Evolutionary conservation across 371 early-diverging fungal genomes (phyloP).

Genomic region (Mortierella sp.): DNA sequence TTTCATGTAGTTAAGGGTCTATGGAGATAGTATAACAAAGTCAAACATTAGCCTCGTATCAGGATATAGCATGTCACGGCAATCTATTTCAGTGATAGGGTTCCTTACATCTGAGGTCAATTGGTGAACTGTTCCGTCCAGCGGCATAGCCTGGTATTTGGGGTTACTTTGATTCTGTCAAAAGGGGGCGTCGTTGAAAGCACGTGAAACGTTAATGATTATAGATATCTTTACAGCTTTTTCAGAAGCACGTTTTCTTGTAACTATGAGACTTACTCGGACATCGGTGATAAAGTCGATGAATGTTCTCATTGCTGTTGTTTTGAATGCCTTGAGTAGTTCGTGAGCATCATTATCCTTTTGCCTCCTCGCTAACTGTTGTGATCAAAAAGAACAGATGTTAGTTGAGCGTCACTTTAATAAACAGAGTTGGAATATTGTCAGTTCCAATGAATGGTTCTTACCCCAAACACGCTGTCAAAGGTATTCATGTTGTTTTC

Average conservation of each 20-base stretch:
- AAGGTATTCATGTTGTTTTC: slow-evolving; percentile 51
- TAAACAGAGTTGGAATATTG: neutral
- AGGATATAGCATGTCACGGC: neutral
- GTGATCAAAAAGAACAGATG: neutral
- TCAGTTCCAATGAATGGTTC: slow-evolving; percentile 10
- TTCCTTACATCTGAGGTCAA: slow-evolving; percentile 79
- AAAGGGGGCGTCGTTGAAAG: neutral
- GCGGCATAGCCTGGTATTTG: slow-evolving; percentile 67
- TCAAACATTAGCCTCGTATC: neutral
- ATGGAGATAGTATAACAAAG: neutral
- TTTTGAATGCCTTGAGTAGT: slow-evolving; percentile 67
- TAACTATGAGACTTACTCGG: slow-evolving; percentile 50
- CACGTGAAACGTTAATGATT: neutral
- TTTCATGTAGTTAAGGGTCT: slow-evolving; percentile 75
- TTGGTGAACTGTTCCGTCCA: slow-evolving; percentile 91
- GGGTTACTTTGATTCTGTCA: slow-evolving; percentile 47
- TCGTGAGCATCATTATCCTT: slow-evolving; percentile 63
- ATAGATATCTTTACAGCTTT: neutral
- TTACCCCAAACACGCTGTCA: slow-evolving; percentile 58
- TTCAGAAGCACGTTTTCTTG: neutral
- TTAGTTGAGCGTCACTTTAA: neutral
- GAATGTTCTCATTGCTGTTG: slow-evolving; percentile 72
- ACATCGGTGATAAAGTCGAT: slow-evolving; percentile 83
- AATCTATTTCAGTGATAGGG: neutral
- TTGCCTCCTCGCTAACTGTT: slow-evolving; percentile 47